Conservation (phyloP, 2,329 filamentous ascomycete species). For the Penicillium sp. region DNA sequence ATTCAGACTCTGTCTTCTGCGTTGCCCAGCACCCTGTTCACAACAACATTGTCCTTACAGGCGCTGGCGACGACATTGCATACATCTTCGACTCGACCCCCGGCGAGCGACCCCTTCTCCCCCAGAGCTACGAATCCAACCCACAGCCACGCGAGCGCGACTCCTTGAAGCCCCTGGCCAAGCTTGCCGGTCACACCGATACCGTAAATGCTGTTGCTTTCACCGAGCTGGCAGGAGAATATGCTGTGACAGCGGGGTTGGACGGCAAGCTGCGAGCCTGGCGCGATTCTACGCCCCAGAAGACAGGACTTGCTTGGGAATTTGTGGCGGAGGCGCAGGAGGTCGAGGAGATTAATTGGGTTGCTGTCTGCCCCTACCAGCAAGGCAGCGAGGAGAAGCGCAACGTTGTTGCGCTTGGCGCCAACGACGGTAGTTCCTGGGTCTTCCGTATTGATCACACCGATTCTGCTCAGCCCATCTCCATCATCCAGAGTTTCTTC, state of each 20-base stretch:
- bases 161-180: slow-evolving; percentile 64
- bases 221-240: slow-evolving; percentile 77
- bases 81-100: slow-evolving; percentile 80
- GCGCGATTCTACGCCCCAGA: slow-evolving; percentile 49
- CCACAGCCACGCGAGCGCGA: slow-evolving; percentile 60
- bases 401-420: slow-evolving; percentile 83
- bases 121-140: slow-evolving; percentile 68
- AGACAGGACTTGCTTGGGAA: slow-evolving; percentile 56
- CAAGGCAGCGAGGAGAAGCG: slow-evolving; percentile 53
- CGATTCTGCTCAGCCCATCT: slow-evolving; percentile 60
- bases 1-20: slow-evolving; percentile 89
- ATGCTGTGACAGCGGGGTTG: slow-evolving; percentile 79
- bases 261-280: slow-evolving; percentile 79
- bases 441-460: slow-evolving; percentile 79
- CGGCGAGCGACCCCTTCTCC: slow-evolving; percentile 63
- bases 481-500: slow-evolving; percentile 89
- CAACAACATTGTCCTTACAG: slow-evolving; percentile 77
- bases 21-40: slow-evolving; percentile 87
- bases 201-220: slow-evolving; percentile 85
- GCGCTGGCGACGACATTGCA: slow-evolving; percentile 79
- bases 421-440: slow-evolving; percentile 90
- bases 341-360: slow-evolving; percentile 93
- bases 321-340: slow-evolving; percentile 78
- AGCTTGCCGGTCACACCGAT: slow-evolving; percentile 86
- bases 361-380: slow-evolving; percentile 69